Conservation (phyloP, 2,329 filamentous ascomycete species). For the Huntiella bhutanensis region DNA sequence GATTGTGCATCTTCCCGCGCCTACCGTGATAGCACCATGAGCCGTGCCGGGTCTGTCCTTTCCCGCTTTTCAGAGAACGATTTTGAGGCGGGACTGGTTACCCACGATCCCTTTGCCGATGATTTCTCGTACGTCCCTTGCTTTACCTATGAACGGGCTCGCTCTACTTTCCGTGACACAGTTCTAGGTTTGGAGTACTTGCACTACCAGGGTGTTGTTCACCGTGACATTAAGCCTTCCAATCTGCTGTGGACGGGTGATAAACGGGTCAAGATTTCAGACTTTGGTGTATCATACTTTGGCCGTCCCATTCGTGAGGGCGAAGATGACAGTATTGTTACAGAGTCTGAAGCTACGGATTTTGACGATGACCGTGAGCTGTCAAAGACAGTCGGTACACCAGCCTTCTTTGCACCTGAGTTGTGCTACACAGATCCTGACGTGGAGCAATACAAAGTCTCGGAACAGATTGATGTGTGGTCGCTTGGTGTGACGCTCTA, state of each 20-base stretch:
- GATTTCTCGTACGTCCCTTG: conserved; percentile 88
- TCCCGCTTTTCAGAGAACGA: conserved; percentile 44
- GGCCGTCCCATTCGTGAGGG: conserved; percentile 72
- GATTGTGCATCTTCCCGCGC: conserved; percentile 18
- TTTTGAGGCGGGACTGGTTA: conserved; percentile 30
- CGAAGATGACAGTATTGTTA: conserved; percentile 53
- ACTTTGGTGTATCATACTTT: conserved; percentile 96
- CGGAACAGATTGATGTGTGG: conserved; percentile 92
- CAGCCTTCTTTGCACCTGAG: conserved; percentile 93
- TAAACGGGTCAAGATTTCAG: conserved; percentile 87
- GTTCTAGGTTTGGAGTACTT: conserved; percentile 86
- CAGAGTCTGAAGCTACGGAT: conserved; percentile 68
- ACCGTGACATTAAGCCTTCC: conserved; percentile 72
- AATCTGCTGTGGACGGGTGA: conserved; percentile 78
- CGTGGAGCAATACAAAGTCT: conserved; percentile 52
- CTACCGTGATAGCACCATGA: conserved; percentile 52
- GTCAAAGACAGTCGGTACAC: conserved; percentile 95
- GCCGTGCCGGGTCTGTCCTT: conserved; percentile 59
- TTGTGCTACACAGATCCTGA: conserved; percentile 74
- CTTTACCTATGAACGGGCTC: conserved; percentile 68
- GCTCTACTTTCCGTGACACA: conserved; percentile 77
- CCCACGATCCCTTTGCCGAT: conserved; percentile 51
- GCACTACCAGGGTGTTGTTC: conserved; percentile 69
- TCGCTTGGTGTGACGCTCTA: conserved; percentile 91
- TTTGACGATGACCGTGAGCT: conserved; percentile 86